Evolutionary conservation across 495 filamentous ascomycete genomes (phyloP).

Genomic region (Aspergillus steynii): DNA sequence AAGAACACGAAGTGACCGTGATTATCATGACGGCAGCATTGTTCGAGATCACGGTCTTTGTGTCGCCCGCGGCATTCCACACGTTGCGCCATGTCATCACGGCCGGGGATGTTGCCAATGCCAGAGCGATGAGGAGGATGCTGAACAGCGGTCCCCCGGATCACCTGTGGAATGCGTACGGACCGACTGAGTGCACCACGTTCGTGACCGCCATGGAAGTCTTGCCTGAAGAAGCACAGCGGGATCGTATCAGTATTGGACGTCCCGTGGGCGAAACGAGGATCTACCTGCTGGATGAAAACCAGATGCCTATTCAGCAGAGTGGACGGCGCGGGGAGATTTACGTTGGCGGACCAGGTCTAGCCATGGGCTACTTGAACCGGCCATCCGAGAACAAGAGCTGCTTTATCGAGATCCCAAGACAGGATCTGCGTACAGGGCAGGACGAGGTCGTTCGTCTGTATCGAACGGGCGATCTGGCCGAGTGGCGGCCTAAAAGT

Average conservation of each 20-base stretch:
- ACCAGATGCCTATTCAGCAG: neutral
- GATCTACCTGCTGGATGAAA: slow-evolving; percentile 5
- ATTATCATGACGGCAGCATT: neutral
- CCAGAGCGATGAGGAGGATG: neutral
- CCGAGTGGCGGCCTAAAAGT: neutral
- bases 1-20: neutral
- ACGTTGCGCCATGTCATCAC: slow-evolving; percentile 5
- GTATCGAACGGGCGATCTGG: slow-evolving; percentile 7
- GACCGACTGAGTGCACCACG: slow-evolving; percentile 12
- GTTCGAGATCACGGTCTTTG: neutral
- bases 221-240: slow-evolving; percentile 2
- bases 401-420: neutral
- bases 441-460: neutral
- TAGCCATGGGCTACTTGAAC: slow-evolving; percentile 7
- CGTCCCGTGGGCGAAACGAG: slow-evolving; percentile 6
- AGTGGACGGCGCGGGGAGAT: slow-evolving; percentile 6
- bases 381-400: slow-evolving; percentile 7
- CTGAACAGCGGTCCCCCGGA: neutral
- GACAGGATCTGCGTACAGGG: neutral
- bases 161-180: slow-evolving; percentile 14
- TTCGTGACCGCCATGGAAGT: slow-evolving; percentile 5
- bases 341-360: slow-evolving; percentile 2
- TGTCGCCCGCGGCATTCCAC: neutral
- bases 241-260: slow-evolving; percentile 5
- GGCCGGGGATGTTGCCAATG: slow-evolving; percentile 1